Evolutionary conservation across 2,329 filamentous ascomycete genomes (phyloP).

Genomic region (Paraphaeosphaeria sporulosa): DNA sequence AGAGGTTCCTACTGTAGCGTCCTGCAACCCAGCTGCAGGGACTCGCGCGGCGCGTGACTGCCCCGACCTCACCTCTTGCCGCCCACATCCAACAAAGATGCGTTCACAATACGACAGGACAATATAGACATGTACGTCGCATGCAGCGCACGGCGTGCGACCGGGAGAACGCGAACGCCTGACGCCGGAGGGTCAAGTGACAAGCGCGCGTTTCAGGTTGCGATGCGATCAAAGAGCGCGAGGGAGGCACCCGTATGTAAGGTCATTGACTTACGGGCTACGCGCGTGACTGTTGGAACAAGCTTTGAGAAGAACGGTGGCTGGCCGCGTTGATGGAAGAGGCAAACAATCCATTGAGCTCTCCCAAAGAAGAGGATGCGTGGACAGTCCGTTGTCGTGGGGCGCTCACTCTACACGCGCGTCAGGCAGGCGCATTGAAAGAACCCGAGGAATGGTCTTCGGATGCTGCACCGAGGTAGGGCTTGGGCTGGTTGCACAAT

Average conservation of each 20-base stretch:
- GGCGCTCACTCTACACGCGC: too few relatives aligned
- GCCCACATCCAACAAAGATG: neutral
- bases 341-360: neutral
- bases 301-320: neutral
- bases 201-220: too few relatives aligned
- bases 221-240: too few relatives aligned
- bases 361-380: too few relatives aligned
- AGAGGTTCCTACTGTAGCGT: neutral
- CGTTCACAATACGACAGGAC: neutral
- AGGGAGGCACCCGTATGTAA: too few relatives aligned
- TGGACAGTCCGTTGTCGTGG: neutral
- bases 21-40: conserved; percentile 9
- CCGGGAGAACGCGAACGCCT: too few relatives aligned
- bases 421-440: too few relatives aligned
- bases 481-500: neutral
- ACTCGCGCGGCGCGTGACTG: conserved; percentile 1
- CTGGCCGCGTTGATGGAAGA: neutral
- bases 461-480: neutral
- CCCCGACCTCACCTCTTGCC: neutral
- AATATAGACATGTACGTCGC: neutral
- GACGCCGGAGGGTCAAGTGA: too few relatives aligned
- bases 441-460: too few relatives aligned
- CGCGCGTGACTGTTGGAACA: neutral
- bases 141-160: neutral
- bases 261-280: neutral